Evolutionary conservation across 23 red algal genomes (phyloP), one percentile per base, ranked within the genome.

Genomic region (Gracilariopsis chorda): DNA sequence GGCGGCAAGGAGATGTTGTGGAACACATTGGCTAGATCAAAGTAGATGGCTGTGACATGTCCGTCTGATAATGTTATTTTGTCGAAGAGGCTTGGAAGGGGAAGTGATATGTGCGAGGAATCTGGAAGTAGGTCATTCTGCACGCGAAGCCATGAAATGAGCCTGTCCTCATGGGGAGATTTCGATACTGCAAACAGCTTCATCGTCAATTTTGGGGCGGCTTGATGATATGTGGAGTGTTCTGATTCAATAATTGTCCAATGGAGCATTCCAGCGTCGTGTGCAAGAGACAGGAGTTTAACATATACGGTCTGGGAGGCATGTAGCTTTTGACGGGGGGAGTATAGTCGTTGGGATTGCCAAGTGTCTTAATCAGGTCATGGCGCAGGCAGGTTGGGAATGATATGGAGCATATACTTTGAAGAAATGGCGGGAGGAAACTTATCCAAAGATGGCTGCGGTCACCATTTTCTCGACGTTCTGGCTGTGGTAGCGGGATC

Each of bases 1-100:
- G 23, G 13, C 21, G 77, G 48, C 19, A 81, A 51, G 17, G 25
- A 51, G 4, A 81, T 81, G 52, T 56, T 81, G 77, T 81, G 77
- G 51, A 81, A 81, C 45, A 81, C 59, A 33, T 81, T 81, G 17
- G 12, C 77, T 0, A 81, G 29, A 19, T 81, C 77, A 16, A 81
- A 47, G 10, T 81, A 81, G n/a, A 58, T 58, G 5, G 53, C 53
- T 6, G 53, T 25, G 28, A 25, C n/a, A 6, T 19, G 28, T 6
- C 6, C 53, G 28, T 19, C 3, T 19, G 53, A 3, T 25, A 81
- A 56, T 6, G n/a, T 58, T 58, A 19, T 58, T 25, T 58, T 55
- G 4, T 51, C 46, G 48, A 81, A 81, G 20, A 81, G 46, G 21
- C 46, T 40, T 58, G 77, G 77, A 19, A 57, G n/a, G 48, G 77